A percentile compares a stretch with the other conserved stretches of the same genome.
phyloP scores from a whole-genome alignment of 2,329 filamentous ascomycete species.

The Lojkania enalia region DNA sequence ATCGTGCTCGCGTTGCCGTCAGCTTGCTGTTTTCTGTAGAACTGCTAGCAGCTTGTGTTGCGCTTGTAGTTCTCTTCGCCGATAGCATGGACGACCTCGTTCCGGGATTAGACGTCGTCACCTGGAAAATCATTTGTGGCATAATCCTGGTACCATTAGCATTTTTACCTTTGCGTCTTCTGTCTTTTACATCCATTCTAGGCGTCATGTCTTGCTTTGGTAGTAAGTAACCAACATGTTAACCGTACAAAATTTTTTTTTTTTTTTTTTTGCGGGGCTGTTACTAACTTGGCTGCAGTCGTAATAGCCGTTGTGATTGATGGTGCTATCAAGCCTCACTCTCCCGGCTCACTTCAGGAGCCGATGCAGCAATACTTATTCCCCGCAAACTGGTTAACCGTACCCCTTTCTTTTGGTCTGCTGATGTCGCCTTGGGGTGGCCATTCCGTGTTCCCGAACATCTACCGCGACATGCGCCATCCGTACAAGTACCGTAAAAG shows the following conservation, averaged over 20 bases:
- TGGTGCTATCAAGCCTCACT: slow-evolving; percentile 77
- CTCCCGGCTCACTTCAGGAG: slow-evolving; percentile 80
- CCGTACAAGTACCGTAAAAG: slow-evolving; percentile 78
- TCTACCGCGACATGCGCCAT: slow-evolving; percentile 77
- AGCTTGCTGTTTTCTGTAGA: slow-evolving; percentile 88
- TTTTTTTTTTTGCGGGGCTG: too few relatives aligned
- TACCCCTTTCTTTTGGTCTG: slow-evolving; percentile 86
- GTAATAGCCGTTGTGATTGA: slow-evolving; percentile 82
- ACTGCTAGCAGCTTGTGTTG: slow-evolving; percentile 84
- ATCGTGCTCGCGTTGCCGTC: slow-evolving; percentile 76
- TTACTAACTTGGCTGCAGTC: slow-evolving; percentile 58
- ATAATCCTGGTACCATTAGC: slow-evolving; percentile 78
- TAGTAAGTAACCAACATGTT: slow-evolving; percentile 67
- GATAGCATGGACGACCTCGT: slow-evolving; percentile 83
- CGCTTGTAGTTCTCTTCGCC: slow-evolving; percentile 90
- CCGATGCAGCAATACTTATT: slow-evolving; percentile 81
- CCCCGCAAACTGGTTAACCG: slow-evolving; percentile 80
- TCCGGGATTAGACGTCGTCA: slow-evolving; percentile 66
- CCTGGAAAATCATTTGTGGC: slow-evolving; percentile 87
- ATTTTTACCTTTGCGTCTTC: slow-evolving; percentile 77
- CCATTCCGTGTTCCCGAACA: slow-evolving; percentile 80
- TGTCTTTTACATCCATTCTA: slow-evolving; percentile 89
- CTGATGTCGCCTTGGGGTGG: slow-evolving; percentile 82
- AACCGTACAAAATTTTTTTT: too few relatives aligned
- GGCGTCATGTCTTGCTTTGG: slow-evolving; percentile 89